phyloP scores from a whole-genome alignment of 768 basidiomycete genomes.

The Rubroboletus satanas region DNA sequence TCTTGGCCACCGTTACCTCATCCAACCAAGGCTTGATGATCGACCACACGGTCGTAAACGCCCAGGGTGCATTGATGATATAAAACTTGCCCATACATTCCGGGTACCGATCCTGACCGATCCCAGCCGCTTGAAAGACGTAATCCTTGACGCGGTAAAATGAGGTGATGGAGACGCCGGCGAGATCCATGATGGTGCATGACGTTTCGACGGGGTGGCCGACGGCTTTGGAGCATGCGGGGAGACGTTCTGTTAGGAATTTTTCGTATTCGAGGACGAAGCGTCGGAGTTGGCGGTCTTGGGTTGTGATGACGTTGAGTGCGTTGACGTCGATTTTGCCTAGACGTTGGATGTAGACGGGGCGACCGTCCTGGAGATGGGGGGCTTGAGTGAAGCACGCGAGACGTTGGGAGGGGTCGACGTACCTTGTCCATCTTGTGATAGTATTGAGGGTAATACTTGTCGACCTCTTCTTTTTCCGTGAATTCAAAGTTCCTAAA shows the following conservation, averaged over 20 bases:
- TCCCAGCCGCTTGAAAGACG: slow-evolving; percentile 65
- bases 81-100: slow-evolving; percentile 98
- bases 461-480: slow-evolving; percentile 79
- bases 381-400: background rate
- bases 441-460: slow-evolving; percentile 94
- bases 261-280: slow-evolving; percentile 94
- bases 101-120: slow-evolving; percentile 91
- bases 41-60: slow-evolving; percentile 84
- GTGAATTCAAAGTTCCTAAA: slow-evolving; percentile 75
- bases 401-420: background rate
- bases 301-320: slow-evolving; percentile 77
- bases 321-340: slow-evolving; percentile 85
- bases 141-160: slow-evolving; percentile 95
- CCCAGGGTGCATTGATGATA: slow-evolving; percentile 96
- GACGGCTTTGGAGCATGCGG: slow-evolving; percentile 63
- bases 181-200: slow-evolving; percentile 95
- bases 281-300: slow-evolving; percentile 82
- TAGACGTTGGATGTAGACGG: slow-evolving; percentile 91
- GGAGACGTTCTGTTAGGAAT: slow-evolving; percentile 74
- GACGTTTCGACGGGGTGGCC: slow-evolving; percentile 94
- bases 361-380: slow-evolving; percentile 77
- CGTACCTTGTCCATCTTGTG: slow-evolving; percentile 90
- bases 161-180: slow-evolving; percentile 60
- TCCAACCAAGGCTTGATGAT: slow-evolving; percentile 93
- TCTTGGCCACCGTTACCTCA: slow-evolving; percentile 92